A percentile compares a stretch with the other conserved stretches of the same genome.
Conservation (phyloP, 208 protist species). For the Trypanosoma melophagium region DNA sequence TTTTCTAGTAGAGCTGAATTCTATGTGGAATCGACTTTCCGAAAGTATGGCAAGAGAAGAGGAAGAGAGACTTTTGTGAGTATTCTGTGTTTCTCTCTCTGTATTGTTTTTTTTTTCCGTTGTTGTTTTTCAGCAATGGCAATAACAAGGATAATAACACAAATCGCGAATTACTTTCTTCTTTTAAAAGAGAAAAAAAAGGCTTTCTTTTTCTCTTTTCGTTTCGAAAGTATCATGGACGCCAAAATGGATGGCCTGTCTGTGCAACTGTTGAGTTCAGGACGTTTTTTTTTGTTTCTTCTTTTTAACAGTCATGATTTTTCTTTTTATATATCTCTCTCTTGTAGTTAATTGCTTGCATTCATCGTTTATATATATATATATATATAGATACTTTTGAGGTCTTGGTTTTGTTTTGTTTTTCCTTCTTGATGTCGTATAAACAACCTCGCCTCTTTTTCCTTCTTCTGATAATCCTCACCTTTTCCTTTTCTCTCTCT, state of each 20-base stretch:
- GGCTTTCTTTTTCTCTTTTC: not conserved
- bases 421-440: too few species aligned
- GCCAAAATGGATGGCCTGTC: too few species aligned
- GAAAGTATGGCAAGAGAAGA: not conserved
- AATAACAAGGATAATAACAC: not conserved
- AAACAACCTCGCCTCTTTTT: not conserved
- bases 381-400: not conserved
- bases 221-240: not conserved
- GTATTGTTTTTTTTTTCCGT: not conserved
- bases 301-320: too few species aligned
- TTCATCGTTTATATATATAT: too few species aligned
- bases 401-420: not conserved
- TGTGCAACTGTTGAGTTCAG: too few species aligned
- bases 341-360: too few species aligned
- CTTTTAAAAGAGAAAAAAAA: not conserved
- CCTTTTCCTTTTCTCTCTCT: too few species aligned
- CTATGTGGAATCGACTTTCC: conserved; percentile 42
- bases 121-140: not conserved
- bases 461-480: too few species aligned
- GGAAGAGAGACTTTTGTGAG: not conserved
- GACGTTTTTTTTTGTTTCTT: too few species aligned
- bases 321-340: too few species aligned
- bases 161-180: conserved; percentile 12
- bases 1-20: conserved; percentile 61
- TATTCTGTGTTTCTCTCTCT: conserved; percentile 8